Conservation (phyloP, 2,329 filamentous ascomycete genomes). For the Dendrostoma leiphaemia region DNA sequence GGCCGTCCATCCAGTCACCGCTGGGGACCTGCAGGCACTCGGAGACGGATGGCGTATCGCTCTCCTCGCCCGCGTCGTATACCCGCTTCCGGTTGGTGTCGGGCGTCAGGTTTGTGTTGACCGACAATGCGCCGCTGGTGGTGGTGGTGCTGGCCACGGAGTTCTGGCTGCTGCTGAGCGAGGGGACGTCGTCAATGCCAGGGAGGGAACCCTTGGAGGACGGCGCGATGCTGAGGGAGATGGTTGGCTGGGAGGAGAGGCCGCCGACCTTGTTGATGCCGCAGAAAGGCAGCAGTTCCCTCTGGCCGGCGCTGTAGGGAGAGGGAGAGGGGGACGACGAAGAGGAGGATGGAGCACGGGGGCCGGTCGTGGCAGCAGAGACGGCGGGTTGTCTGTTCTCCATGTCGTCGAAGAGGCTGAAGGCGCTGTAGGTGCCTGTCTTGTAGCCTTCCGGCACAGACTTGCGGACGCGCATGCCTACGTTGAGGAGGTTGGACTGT, state of each 20-base stretch:
- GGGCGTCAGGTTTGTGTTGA: constrained; percentile 11
- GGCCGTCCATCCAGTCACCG: constrained; percentile 33
- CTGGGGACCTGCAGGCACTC: constrained; percentile 15
- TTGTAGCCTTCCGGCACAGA: constrained; percentile 93
- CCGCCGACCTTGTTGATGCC: constrained; percentile 76
- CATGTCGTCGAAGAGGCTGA: constrained; percentile 43
- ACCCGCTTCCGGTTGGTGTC: constrained; percentile 43
- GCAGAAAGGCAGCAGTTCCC: constrained; percentile 77
- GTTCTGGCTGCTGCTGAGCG: constrained; percentile 55
- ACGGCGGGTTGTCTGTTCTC: constrained; percentile 19
- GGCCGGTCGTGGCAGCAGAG: constrained; percentile 17
- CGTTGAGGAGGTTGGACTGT: constrained; percentile 81
- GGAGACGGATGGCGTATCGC: constrained; percentile 18
- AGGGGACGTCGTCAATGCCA: constrained; percentile 40
- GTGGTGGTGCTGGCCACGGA: constrained; percentile 39
- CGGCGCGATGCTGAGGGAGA: constrained; percentile 14
- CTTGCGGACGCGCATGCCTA: constrained; percentile 94
- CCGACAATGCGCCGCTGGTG: constrained; percentile 1
- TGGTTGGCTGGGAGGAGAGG: constrained; percentile 51
- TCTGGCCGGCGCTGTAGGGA: constrained; percentile 32
- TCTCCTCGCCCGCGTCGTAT: constrained; percentile 43
- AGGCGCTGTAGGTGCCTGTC: constrained; percentile 55
- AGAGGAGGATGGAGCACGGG: constrained; percentile 23
- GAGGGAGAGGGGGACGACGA: no score
- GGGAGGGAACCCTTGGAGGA: constrained; percentile 28